These are phyloP conservation scores for Sporisorium sorghi DNA, from an alignment of 1,284 basidiomycete genomes.

Conservation along the genomic window DNA sequence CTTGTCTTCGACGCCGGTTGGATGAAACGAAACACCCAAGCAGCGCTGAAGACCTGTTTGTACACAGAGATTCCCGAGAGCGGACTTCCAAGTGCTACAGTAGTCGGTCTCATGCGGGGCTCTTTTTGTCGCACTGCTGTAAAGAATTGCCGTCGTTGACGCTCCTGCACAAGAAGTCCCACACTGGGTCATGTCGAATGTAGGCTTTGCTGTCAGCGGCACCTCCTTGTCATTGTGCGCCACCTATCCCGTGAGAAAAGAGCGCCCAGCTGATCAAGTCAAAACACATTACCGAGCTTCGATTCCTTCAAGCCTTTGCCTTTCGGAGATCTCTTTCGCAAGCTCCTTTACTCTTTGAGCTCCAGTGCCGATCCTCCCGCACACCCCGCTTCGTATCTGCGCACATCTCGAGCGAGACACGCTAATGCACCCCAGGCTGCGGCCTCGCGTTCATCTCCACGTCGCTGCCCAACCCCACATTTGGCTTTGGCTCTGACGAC, in stretches of 20 bases:
- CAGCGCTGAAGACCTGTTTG: neutral
- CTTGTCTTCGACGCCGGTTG: neutral
- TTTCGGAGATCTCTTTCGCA: slow-evolving; percentile 3
- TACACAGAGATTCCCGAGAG: slow-evolving; percentile 3
- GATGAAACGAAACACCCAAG: neutral
- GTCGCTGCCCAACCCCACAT: slow-evolving; percentile 3
- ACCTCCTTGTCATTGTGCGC: too few species aligned
- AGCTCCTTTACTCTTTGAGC: neutral
- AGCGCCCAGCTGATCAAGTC: too few species aligned
- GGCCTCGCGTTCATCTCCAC: slow-evolving; percentile 6
- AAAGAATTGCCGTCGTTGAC: neutral
- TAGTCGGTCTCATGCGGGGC: neutral
- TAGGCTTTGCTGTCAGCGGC: too few species aligned
- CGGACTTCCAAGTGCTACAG: neutral
- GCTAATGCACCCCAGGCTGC: slow-evolving; percentile 6
- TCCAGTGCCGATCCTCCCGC: neutral
- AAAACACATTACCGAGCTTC: neutral
- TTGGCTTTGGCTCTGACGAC: neutral
- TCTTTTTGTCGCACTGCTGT: neutral
- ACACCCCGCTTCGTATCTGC: neutral
- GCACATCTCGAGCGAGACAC: neutral
- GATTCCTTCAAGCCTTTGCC: neutral
- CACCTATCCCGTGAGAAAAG: too few species aligned
- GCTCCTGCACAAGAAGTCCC: neutral
- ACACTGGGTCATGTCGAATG: too few species aligned